Percentiles rank a stretch among this genome's conserved stretches.
Evolutionary conservation across 495 filamentous ascomycete species (phyloP).

Genomic region (Aspergillus cavernicola): DNA sequence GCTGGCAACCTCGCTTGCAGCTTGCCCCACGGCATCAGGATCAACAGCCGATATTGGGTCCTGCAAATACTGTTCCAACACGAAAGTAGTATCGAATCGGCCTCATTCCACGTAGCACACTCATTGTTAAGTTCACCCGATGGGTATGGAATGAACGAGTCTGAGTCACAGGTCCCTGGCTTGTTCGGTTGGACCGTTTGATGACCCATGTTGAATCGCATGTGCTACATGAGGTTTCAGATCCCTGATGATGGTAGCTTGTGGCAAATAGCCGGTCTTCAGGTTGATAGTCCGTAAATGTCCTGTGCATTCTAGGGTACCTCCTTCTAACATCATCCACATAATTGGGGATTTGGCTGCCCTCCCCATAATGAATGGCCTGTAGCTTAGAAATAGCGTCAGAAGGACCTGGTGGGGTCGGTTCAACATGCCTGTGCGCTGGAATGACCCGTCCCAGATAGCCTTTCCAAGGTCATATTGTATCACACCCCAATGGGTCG

Average conservation of each 20-base stretch:
- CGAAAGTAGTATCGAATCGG: neutral
- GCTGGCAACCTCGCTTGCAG: neutral
- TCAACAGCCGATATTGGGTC: neutral
- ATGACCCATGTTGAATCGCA: conserved; percentile 13
- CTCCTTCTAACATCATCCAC: neutral
- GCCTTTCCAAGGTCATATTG: conserved; percentile 23
- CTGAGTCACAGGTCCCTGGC: conserved; percentile 14
- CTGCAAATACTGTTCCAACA: neutral
- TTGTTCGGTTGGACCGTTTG: neutral
- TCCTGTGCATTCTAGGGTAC: conserved; percentile 4
- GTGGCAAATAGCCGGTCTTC: conserved; percentile 19
- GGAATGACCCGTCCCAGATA: conserved; percentile 5
- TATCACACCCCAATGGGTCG: conserved; percentile 2
- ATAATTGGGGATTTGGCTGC: neutral
- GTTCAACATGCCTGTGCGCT: conserved; percentile 21
- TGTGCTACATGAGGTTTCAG: neutral
- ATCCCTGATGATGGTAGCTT: conserved; percentile 13
- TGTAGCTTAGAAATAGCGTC: conserved; percentile 1
- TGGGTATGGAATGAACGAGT: too few relatives aligned
- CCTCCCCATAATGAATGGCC: neutral
- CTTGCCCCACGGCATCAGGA: neutral
- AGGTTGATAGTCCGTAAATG: neutral
- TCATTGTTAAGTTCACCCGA: too few relatives aligned
- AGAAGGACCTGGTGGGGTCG: conserved; percentile 14
- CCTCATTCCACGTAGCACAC: too few relatives aligned